phyloP scores from a whole-genome alignment of 2,329 filamentous ascomycete species.

The Penicillium sp. region DNA sequence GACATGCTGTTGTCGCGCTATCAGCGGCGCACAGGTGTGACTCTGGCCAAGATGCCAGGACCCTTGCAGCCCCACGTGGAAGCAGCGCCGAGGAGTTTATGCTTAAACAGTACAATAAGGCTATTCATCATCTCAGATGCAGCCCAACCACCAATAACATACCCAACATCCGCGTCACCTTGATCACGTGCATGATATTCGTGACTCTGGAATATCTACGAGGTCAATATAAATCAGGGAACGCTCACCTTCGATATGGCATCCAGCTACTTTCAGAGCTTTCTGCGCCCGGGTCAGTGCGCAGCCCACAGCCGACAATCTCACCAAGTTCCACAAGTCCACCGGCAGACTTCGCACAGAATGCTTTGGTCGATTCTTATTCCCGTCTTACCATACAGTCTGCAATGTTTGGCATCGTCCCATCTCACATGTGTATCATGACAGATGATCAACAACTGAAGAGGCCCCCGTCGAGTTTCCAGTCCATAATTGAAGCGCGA shows the following conservation, averaged over 20 bases:
- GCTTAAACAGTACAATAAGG: slow-evolving; percentile 43
- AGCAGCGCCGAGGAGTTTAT: slow-evolving; percentile 32
- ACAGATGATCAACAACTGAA: slow-evolving; percentile 5
- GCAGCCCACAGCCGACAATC: slow-evolving; percentile 6
- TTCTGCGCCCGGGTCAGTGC: background rate
- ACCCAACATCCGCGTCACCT: slow-evolving; percentile 34
- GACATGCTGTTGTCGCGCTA: slow-evolving; percentile 46
- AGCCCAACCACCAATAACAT: slow-evolving; percentile 24
- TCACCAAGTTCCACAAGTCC: slow-evolving; percentile 7
- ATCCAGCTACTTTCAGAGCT: slow-evolving; percentile 31
- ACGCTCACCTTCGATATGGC: slow-evolving; percentile 35
- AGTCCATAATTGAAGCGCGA: slow-evolving; percentile 20
- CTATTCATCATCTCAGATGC: slow-evolving; percentile 38
- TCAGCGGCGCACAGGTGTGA: slow-evolving; percentile 38
- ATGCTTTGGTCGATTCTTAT: slow-evolving; percentile 27
- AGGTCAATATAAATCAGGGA: slow-evolving; percentile 28
- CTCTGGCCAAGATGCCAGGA: background rate
- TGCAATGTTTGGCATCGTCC: slow-evolving; percentile 28
- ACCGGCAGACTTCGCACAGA: slow-evolving; percentile 19
- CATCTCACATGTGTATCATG: slow-evolving; percentile 13
- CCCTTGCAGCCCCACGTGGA: slow-evolving; percentile 12
- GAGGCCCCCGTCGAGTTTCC: slow-evolving; percentile 16
- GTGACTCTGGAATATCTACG: slow-evolving; percentile 45
- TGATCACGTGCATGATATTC: slow-evolving; percentile 48
- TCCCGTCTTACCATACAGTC: slow-evolving; percentile 30